These are phyloP conservation scores for Phanerodontia chrysosporium DNA, from an alignment of 768 basidiomycete genomes.

Conservation along the genomic window DNA sequence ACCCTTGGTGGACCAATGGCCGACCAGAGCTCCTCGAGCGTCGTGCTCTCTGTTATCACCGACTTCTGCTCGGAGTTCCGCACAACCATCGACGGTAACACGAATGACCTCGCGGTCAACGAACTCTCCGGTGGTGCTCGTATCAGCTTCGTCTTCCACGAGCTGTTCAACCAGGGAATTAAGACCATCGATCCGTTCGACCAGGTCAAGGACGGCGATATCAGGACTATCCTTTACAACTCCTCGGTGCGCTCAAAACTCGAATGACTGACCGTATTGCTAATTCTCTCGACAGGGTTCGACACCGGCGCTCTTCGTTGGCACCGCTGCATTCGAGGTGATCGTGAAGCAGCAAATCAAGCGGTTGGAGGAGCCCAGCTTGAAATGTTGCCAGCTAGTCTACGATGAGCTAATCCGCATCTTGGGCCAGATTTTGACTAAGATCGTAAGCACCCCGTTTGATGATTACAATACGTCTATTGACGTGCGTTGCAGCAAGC, in stretches of 20 bases:
- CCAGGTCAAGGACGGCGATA: conserved; percentile 98
- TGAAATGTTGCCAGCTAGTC: conserved; percentile 93
- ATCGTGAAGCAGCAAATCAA: conserved; percentile 99
- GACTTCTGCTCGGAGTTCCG: conserved; percentile 98
- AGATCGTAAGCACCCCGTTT: conserved; percentile 59
- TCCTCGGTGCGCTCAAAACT: conserved; percentile 74
- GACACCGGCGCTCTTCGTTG: conserved; percentile 93
- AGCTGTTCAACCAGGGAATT: conserved; percentile 95
- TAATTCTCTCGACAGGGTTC: conserved; percentile 60
- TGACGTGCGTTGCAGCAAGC: conserved; percentile 58
- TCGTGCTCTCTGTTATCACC: conserved; percentile 96
- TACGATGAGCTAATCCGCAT: conserved; percentile 98
- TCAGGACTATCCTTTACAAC: conserved; percentile 93
- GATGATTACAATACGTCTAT: not conserved
- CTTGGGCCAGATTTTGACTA: conserved; percentile 81
- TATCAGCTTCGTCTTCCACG: conserved; percentile 99
- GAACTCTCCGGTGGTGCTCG: conserved; percentile 98
- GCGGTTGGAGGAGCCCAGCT: conserved; percentile 86
- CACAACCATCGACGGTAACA: conserved; percentile 94
- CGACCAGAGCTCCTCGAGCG: conserved; percentile 81
- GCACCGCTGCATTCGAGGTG: conserved; percentile 95
- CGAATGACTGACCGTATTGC: not conserved
- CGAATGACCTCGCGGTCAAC: conserved; percentile 90
- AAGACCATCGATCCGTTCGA: conserved; percentile 97
- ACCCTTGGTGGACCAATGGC: conserved; percentile 85